Percentiles rank a stretch among this genome's conserved stretches.
phyloP scores from a whole-genome alignment of 306 rosid genomes.

The Vicia villosa region DNA sequence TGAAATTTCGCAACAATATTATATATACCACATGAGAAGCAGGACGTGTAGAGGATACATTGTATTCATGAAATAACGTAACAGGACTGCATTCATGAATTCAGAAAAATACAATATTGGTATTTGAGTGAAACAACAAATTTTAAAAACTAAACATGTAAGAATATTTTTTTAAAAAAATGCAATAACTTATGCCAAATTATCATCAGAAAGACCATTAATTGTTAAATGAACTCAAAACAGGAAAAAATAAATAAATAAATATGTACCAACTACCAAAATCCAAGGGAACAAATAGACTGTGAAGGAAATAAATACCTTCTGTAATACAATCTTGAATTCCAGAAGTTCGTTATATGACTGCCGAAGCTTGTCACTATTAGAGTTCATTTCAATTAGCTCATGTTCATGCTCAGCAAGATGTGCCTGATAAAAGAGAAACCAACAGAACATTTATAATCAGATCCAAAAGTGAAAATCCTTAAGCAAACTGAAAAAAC shows the following conservation, averaged over 20 bases:
- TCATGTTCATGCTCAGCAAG: constrained; percentile 97
- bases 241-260: constrained; percentile 19
- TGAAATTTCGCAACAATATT: constrained; percentile 45
- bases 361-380: constrained; percentile 83
- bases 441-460: constrained; percentile 27
- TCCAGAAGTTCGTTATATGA: constrained; percentile 96
- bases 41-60: constrained; percentile 25
- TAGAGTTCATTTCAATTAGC: constrained; percentile 88
- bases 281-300: neutral
- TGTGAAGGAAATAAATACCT: constrained; percentile 55
- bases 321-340: constrained; percentile 91
- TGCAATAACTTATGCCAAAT: constrained; percentile 18
- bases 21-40: constrained; percentile 27
- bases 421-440: constrained; percentile 62
- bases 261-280: constrained; percentile 15
- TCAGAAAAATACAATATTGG: constrained; percentile 26
- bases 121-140: neutral
- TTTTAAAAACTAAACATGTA: constrained; percentile 8
- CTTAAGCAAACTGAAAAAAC: constrained; percentile 19
- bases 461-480: constrained; percentile 41
- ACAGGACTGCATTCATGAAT: neutral
- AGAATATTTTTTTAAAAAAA: neutral
- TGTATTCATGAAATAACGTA: constrained; percentile 22
- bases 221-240: constrained; percentile 25
- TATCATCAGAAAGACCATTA: constrained; percentile 23